These are phyloP conservation scores for Aschersonia sp. DNA, from an alignment of 2,329 filamentous ascomycete species.

Conservation along the genomic window DNA sequence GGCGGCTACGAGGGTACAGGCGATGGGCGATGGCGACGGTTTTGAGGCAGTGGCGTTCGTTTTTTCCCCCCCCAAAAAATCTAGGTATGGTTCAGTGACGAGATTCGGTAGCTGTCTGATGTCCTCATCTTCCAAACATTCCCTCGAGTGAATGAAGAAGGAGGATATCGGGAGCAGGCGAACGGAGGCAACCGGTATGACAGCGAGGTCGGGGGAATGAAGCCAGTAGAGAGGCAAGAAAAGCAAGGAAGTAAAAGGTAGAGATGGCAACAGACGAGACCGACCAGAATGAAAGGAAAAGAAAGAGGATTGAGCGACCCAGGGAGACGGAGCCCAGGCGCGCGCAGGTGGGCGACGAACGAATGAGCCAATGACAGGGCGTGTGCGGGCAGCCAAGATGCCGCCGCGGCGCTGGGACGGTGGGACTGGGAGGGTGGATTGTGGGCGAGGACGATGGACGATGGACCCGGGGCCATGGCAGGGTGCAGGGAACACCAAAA, in stretches of 20 bases:
- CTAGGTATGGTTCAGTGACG: background rate
- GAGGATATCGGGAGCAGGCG: too few relatives aligned
- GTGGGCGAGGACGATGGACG: background rate
- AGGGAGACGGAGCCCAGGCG: slow-evolving; percentile 1
- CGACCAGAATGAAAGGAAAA: background rate
- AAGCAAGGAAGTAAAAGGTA: background rate
- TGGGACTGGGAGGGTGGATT: background rate
- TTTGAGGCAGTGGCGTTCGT: background rate
- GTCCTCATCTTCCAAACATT: background rate
- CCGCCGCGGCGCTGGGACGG: background rate
- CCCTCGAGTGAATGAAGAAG: background rate
- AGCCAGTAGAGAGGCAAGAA: background rate
- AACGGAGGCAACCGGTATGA: too few relatives aligned
- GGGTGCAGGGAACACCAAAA: background rate
- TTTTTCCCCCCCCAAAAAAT: background rate
- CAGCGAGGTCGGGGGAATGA: background rate
- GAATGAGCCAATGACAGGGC: slow-evolving; percentile 1
- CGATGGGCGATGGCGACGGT: too few relatives aligned
- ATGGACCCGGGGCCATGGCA: background rate
- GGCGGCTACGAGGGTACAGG: too few relatives aligned
- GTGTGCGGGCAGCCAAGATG: background rate
- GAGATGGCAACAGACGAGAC: background rate
- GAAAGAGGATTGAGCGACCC: slow-evolving; percentile 1
- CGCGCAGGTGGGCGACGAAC: background rate
- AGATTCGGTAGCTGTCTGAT: background rate